Conservation (phyloP, 2,329 filamentous ascomycete species). For the Colletotrichum shisoi region DNA sequence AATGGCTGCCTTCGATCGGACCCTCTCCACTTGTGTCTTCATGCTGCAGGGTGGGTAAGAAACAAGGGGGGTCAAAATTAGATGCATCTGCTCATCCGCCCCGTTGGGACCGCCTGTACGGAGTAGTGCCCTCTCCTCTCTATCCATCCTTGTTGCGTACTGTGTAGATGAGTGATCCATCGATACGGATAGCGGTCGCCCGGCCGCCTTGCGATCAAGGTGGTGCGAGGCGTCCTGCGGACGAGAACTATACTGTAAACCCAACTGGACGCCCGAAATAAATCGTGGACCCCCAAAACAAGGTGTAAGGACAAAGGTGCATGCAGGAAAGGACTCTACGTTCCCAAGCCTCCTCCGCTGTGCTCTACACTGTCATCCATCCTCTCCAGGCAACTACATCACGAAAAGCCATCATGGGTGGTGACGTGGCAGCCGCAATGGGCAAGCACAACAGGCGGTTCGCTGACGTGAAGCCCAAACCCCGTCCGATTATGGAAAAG, state of each 20-base stretch:
- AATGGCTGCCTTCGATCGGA: neutral
- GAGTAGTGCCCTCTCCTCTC: constrained; percentile 1
- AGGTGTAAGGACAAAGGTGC: neutral
- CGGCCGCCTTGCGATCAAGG: constrained; percentile 24
- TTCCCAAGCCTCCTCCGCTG: neutral
- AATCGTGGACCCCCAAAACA: neutral
- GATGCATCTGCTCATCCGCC: constrained; percentile 28
- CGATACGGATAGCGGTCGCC: constrained; percentile 27
- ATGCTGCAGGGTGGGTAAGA: constrained; percentile 1
- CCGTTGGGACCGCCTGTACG: constrained; percentile 17
- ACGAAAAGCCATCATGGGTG: neutral
- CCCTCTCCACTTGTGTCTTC: neutral
- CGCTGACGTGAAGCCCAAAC: constrained; percentile 1
- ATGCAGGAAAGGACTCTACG: constrained; percentile 4
- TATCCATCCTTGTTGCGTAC: constrained; percentile 16
- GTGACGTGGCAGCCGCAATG: constrained; percentile 11
- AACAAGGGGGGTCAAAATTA: constrained; percentile 15
- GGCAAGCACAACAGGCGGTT: neutral
- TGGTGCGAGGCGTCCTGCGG: neutral
- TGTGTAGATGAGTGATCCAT: constrained; percentile 21
- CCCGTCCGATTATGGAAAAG: neutral
- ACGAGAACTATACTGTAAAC: neutral
- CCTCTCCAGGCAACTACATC: neutral
- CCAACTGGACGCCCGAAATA: neutral
- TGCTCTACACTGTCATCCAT: neutral